phyloP scores from a whole-genome alignment of 768 basidiomycete species.

The Russula dissimulans region DNA sequence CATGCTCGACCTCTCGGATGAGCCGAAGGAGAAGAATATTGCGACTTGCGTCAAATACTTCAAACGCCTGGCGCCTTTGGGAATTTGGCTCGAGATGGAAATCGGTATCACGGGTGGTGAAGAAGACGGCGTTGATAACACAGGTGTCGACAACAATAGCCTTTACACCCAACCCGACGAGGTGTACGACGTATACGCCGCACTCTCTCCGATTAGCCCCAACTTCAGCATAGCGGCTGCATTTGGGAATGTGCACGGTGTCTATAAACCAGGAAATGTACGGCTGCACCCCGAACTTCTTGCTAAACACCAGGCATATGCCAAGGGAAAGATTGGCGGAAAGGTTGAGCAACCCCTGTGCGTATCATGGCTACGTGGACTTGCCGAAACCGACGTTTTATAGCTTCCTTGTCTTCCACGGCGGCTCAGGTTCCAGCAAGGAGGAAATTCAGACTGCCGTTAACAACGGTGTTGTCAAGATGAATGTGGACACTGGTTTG shows the following conservation, averaged over 20 bases:
- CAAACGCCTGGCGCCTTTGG: conserved; percentile 84
- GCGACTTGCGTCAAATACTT: conserved; percentile 90
- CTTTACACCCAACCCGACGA: conserved; percentile 98
- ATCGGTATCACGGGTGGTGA: conserved; percentile 99
- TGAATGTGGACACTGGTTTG: conserved; percentile 90
- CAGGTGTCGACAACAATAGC: conserved; percentile 82
- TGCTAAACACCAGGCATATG: conserved; percentile 79
- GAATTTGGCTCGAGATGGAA: conserved; percentile 99
- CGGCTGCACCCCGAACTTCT: conserved; percentile 86
- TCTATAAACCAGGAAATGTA: conserved; percentile 99
- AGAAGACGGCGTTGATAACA: conserved; percentile 99
- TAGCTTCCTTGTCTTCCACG: conserved; percentile 99
- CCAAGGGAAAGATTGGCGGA: conserved; percentile 56
- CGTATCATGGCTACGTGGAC: conserved; percentile 25
- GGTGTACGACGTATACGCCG: conserved; percentile 82
- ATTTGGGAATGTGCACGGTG: conserved; percentile 98
- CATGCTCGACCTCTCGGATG: conserved; percentile 98
- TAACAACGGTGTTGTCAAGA: conserved; percentile 89
- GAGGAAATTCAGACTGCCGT: conserved; percentile 94
- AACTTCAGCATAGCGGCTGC: conserved; percentile 98
- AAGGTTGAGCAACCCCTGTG: conserved; percentile 71
- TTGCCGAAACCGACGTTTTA: background rate
- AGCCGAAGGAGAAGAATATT: conserved; percentile 90
- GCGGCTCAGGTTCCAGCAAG: conserved; percentile 95
- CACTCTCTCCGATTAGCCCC: conserved; percentile 75